Evolutionary conservation across 2,329 filamentous ascomycete species (phyloP).

Genomic region (Beauveria medogensis): DNA sequence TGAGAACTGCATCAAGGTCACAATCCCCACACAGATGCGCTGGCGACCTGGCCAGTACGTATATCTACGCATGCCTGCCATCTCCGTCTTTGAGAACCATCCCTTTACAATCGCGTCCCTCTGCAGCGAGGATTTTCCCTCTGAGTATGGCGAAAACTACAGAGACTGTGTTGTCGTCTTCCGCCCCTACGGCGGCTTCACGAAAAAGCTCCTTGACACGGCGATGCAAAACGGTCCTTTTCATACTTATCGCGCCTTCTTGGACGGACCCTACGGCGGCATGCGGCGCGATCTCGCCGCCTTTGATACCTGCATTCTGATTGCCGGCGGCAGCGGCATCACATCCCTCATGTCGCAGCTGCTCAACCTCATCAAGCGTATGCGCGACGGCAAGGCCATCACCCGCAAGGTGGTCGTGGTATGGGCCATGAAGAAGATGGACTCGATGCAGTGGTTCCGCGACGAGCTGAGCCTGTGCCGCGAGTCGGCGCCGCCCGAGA

Average conservation of each 20-base stretch:
- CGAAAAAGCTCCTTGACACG: slow-evolving; percentile 71
- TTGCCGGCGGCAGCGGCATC: slow-evolving; percentile 90
- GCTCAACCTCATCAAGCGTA: slow-evolving; percentile 88
- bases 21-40: slow-evolving; percentile 83
- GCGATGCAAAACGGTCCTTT: slow-evolving; percentile 80
- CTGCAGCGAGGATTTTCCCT: slow-evolving; percentile 88
- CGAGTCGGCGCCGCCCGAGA: slow-evolving; percentile 79
- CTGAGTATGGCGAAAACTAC: slow-evolving; percentile 80
- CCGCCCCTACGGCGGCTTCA: slow-evolving; percentile 86
- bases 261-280: slow-evolving; percentile 91
- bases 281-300: slow-evolving; percentile 85
- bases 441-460: slow-evolving; percentile 96
- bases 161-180: slow-evolving; percentile 88
- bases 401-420: slow-evolving; percentile 85
- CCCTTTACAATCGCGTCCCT: slow-evolving; percentile 92
- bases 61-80: slow-evolving; percentile 87
- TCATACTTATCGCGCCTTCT: slow-evolving; percentile 84
- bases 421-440: slow-evolving; percentile 86
- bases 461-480: slow-evolving; percentile 89
- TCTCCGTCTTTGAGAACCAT: slow-evolving; percentile 85
- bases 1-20: slow-evolving; percentile 92
- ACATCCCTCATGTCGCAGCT: slow-evolving; percentile 89
- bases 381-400: slow-evolving; percentile 89
- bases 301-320: slow-evolving; percentile 87
- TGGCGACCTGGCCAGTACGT: slow-evolving; percentile 95